Conservation (phyloP, 352 stramenopile species). For the Globisporangium rhizosaccharum region DNA sequence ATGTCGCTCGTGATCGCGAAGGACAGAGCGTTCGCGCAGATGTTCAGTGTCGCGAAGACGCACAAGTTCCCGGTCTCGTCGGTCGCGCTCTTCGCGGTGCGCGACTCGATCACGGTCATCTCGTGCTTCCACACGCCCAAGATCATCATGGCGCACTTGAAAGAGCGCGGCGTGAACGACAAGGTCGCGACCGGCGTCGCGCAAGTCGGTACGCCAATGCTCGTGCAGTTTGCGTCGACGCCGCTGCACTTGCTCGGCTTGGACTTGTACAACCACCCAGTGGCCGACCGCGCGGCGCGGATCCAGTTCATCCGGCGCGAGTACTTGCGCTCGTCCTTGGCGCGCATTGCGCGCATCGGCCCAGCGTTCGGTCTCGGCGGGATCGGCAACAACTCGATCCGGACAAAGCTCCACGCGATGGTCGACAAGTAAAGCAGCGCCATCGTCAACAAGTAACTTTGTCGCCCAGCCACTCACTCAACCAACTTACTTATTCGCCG, state of each 20-base stretch:
- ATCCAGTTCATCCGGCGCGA: conserved; percentile 69
- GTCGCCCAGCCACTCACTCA: background rate
- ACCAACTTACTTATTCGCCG: no score
- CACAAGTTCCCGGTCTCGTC: conserved; percentile 70
- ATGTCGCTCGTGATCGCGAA: conserved; percentile 88
- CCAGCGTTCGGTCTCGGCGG: conserved; percentile 88
- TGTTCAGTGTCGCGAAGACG: conserved; percentile 62
- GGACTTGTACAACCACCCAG: conserved; percentile 86
- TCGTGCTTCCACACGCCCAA: conserved; percentile 86
- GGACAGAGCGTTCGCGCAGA: conserved; percentile 85
- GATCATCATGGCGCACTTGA: conserved; percentile 58
- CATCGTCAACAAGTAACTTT: background rate
- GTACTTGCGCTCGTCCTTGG: conserved; percentile 78
- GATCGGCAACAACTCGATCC: conserved; percentile 80
- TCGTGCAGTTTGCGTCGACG: conserved; percentile 88
- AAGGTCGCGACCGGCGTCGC: conserved; percentile 43
- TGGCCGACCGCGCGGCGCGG: conserved; percentile 25
- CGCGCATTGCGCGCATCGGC: conserved; percentile 82
- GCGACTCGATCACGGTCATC: conserved; percentile 80
- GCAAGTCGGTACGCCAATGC: conserved; percentile 77
- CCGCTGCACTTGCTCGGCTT: conserved; percentile 85
- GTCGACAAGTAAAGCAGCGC: conserved; percentile 20
- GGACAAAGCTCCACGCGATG: conserved; percentile 32
- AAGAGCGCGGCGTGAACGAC: conserved; percentile 40
- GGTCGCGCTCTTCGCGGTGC: conserved; percentile 78